Evolutionary conservation across 257 asterid species (phyloP).

Genomic region (Orobanche coerulescens): DNA sequence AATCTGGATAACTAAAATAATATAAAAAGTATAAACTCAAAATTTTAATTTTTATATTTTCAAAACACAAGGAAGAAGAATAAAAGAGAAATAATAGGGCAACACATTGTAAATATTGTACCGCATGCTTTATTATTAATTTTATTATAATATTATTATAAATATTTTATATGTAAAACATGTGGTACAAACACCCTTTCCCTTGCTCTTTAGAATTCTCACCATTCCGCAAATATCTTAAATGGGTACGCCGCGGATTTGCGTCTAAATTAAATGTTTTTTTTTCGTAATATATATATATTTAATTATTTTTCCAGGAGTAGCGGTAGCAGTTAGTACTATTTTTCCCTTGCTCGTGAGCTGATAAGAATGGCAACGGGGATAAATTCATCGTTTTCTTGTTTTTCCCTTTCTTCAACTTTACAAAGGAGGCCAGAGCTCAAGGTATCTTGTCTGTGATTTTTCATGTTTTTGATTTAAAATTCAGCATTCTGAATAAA

Average conservation of each 20-base stretch:
- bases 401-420: slow-evolving; percentile 39
- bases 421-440: slow-evolving; percentile 28
- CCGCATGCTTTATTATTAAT: too few species aligned
- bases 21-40: too few species aligned
- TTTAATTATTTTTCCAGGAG: not conserved
- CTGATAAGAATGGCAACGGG: slow-evolving; percentile 39
- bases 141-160: too few species aligned
- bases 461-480: slow-evolving; percentile 3
- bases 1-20: too few species aligned
- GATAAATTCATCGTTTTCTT: slow-evolving; percentile 39
- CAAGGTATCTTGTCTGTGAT: slow-evolving; percentile 29
- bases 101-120: too few species aligned
- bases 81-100: too few species aligned
- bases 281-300: slow-evolving; percentile 2
- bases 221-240: slow-evolving; percentile 13
- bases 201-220: too few species aligned
- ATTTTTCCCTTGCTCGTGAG: slow-evolving; percentile 14
- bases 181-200: too few species aligned
- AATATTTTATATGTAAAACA: too few species aligned
- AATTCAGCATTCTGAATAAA: not conserved
- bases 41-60: too few species aligned
- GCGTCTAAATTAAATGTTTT: slow-evolving; percentile 22
- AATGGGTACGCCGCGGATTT: slow-evolving; percentile 16
- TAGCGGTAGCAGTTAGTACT: slow-evolving; percentile 6
- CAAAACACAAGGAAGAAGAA: too few species aligned